Evolutionary conservation across 2,329 filamentous ascomycete genomes (phyloP).

Genomic region (Didymella glomerata): DNA sequence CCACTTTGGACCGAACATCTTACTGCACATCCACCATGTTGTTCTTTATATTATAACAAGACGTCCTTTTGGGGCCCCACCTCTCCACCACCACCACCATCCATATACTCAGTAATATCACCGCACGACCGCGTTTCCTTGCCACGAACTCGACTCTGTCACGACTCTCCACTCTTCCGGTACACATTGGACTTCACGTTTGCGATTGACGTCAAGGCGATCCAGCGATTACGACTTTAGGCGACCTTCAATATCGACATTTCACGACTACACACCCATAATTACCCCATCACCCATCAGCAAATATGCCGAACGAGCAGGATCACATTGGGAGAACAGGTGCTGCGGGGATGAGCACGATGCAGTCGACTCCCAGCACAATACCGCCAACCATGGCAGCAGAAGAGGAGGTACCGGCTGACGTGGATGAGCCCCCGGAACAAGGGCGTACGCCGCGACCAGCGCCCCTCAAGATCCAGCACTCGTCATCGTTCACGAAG

Average conservation of each 20-base stretch:
- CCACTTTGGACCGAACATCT: slow-evolving; percentile 43
- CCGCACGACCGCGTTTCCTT: slow-evolving; percentile 11
- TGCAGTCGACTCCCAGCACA: slow-evolving; percentile 45
- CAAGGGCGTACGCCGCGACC: slow-evolving; percentile 61
- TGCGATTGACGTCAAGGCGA: slow-evolving; percentile 11
- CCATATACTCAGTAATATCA: slow-evolving; percentile 19
- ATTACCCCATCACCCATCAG: slow-evolving; percentile 3
- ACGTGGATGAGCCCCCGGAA: slow-evolving; percentile 91
- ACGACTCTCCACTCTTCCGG: slow-evolving; percentile 21
- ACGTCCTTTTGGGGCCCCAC: slow-evolving; percentile 49
- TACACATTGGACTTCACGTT: slow-evolving; percentile 10
- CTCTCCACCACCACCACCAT: slow-evolving; percentile 31
- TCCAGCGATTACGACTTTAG: neutral
- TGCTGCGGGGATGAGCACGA: slow-evolving; percentile 23
- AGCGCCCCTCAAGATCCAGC: slow-evolving; percentile 47
- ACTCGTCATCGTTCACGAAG: slow-evolving; percentile 59
- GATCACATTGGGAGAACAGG: slow-evolving; percentile 36
- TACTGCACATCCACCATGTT: slow-evolving; percentile 44
- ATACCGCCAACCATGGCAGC: slow-evolving; percentile 35
- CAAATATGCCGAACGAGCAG: slow-evolving; percentile 48
- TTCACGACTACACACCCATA: slow-evolving; percentile 10
- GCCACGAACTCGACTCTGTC: slow-evolving; percentile 14
- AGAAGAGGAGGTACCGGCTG: slow-evolving; percentile 73
- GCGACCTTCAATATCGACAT: slow-evolving; percentile 5
- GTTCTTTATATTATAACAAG: slow-evolving; percentile 49